Conservation (phyloP, 2,329 filamentous ascomycete species). For the Sporothrix pallida region DNA sequence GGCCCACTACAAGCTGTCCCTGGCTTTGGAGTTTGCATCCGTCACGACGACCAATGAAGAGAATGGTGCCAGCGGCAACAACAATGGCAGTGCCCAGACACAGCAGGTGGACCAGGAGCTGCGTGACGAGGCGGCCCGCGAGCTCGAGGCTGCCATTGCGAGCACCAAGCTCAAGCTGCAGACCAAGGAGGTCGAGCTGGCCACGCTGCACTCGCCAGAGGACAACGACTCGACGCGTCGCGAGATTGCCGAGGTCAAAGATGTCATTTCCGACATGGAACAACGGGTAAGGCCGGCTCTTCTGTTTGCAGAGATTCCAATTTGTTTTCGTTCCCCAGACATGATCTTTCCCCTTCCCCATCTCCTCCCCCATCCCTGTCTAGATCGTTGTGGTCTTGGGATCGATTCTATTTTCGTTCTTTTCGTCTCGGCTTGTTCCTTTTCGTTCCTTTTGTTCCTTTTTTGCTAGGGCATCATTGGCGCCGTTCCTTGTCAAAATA, state of each 20-base stretch:
- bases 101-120: constrained; percentile 70
- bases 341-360: no score
- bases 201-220: constrained; percentile 66
- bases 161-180: constrained; percentile 74
- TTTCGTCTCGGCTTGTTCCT: not conserved
- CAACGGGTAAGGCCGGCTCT: constrained; percentile 61
- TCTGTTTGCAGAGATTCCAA: not conserved
- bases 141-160: constrained; percentile 76
- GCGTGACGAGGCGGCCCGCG: constrained; percentile 70
- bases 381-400: constrained; percentile 11
- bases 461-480: not conserved
- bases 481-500: not conserved
- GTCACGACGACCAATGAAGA: constrained; percentile 61
- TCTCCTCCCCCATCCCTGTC: not conserved
- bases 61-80: not conserved
- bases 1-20: constrained; percentile 93
- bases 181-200: constrained; percentile 70
- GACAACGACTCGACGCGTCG: constrained; percentile 68
- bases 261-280: constrained; percentile 80
- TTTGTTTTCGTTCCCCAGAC: not conserved
- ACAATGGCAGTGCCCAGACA: constrained; percentile 47
- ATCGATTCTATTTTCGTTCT: constrained; percentile 18
- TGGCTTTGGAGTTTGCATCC: constrained; percentile 92
- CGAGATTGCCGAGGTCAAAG: constrained; percentile 74
- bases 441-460: no score